Evolutionary conservation across 352 stramenopile genomes (phyloP).

Genomic region (Bremia lactucae): DNA sequence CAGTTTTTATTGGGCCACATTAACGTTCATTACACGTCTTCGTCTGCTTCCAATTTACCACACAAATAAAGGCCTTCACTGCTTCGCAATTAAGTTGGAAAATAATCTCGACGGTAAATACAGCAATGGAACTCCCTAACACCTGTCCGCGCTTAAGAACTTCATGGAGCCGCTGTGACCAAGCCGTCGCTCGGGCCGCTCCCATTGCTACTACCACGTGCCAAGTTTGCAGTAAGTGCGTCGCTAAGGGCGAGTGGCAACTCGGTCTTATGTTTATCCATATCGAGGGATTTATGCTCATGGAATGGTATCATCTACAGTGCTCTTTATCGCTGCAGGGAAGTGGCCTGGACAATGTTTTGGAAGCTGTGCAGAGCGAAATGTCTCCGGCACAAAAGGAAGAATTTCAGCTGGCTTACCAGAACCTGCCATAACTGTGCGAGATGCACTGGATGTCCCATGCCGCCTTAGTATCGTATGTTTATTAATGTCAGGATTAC

Average conservation of each 20-base stretch:
- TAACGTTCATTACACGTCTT: too few relatives aligned
- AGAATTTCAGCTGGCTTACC: slow-evolving; percentile 39
- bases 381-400: slow-evolving; percentile 46
- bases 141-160: slow-evolving; percentile 35
- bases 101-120: too few relatives aligned
- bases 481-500: slow-evolving; percentile 8
- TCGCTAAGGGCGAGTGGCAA: slow-evolving; percentile 55
- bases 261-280: slow-evolving; percentile 81
- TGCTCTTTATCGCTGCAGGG: slow-evolving; percentile 47
- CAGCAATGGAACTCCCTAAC: slow-evolving; percentile 30
- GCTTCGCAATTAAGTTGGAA: too few relatives aligned
- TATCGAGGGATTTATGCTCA: slow-evolving; percentile 80
- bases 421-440: slow-evolving; percentile 9
- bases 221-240: slow-evolving; percentile 54
- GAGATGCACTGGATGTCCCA: slow-evolving; percentile 15
- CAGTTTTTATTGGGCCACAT: too few relatives aligned
- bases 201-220: slow-evolving; percentile 69
- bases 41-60: too few relatives aligned
- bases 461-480: slow-evolving; percentile 13
- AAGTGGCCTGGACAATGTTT: slow-evolving; percentile 34
- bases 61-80: too few relatives aligned
- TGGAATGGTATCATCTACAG: slow-evolving; percentile 75
- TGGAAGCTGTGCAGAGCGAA: slow-evolving; percentile 51
- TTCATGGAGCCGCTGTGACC: slow-evolving; percentile 71
- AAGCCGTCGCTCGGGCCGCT: slow-evolving; percentile 63